Percentiles rank a stretch among this genome's conserved stretches.
Conservation (phyloP, 2,329 filamentous ascomycete genomes). For the Epicoccum sorghinum region DNA sequence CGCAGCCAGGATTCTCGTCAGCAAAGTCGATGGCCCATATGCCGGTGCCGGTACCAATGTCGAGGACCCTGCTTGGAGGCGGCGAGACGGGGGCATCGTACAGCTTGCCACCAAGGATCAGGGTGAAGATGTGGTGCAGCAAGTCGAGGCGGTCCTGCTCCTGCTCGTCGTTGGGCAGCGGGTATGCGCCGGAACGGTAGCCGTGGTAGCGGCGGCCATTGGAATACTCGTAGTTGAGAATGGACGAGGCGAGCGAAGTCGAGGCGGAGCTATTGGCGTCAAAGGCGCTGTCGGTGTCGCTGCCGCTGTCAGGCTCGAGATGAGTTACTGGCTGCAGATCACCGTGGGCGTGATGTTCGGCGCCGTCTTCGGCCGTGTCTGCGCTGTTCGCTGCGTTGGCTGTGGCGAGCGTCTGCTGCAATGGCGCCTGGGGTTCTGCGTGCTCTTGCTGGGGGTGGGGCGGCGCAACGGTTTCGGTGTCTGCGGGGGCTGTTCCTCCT, state of each 20-base stretch:
- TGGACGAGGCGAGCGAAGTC: slow-evolving; percentile 45
- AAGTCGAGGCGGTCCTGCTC: slow-evolving; percentile 49
- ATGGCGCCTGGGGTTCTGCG: no score
- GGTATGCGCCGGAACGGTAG: slow-evolving; percentile 44
- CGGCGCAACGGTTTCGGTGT: not conserved
- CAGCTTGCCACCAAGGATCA: slow-evolving; percentile 46
- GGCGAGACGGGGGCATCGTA: slow-evolving; percentile 38
- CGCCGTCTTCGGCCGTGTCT: no score
- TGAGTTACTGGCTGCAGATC: slow-evolving; percentile 35
- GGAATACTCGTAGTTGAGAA: slow-evolving; percentile 47
- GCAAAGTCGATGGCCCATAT: slow-evolving; percentile 51
- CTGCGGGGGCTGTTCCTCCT: not conserved
- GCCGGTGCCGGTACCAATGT: slow-evolving; percentile 50
- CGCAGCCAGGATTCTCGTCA: slow-evolving; percentile 41
- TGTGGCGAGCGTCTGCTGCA: no score
- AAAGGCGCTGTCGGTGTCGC: slow-evolving; percentile 41
- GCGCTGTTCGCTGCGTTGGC: no score
- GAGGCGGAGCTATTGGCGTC: slow-evolving; percentile 33
- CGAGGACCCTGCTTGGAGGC: slow-evolving; percentile 35
- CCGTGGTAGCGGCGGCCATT: slow-evolving; percentile 49
- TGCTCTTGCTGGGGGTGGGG: no score
- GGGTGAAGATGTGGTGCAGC: slow-evolving; percentile 46
- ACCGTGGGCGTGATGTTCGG: slow-evolving; percentile 3
- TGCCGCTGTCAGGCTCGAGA: slow-evolving; percentile 36
- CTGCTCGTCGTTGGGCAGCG: slow-evolving; percentile 47